A percentile compares a stretch with the other conserved stretches of the same genome.
These are phyloP conservation scores for Backusella mclennaniae DNA, from an alignment of 192 early-diverging fungal species.

Conservation along the genomic window DNA sequence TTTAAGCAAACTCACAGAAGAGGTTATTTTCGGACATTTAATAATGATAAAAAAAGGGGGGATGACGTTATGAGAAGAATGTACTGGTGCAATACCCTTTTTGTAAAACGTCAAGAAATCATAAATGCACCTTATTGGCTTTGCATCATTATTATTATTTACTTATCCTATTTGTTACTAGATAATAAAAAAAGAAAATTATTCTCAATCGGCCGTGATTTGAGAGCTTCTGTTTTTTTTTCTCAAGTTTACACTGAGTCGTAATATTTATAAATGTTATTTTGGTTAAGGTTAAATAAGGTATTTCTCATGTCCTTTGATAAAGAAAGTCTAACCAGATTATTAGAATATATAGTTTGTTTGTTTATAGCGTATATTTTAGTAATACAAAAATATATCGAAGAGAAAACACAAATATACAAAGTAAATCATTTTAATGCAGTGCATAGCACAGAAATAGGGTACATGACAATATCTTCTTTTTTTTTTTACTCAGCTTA, in stretches of 20 bases:
- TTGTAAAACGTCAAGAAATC: slow-evolving; percentile 6
- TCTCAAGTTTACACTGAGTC: not conserved
- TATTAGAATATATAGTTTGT: not conserved
- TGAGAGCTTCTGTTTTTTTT: not conserved
- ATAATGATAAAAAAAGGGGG: not conserved
- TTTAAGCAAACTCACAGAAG: not conserved
- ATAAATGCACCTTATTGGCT: not conserved
- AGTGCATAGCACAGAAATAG: not conserved
- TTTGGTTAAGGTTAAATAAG: not conserved
- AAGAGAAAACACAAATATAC: not conserved
- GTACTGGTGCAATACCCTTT: not conserved
- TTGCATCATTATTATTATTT: not conserved
- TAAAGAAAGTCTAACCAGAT: not conserved
- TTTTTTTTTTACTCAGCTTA: not conserved
- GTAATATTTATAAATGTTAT: not conserved
- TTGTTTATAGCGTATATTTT: not conserved
- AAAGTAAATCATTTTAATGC: not conserved
- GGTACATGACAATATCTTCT: not conserved
- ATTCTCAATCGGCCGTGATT: not conserved
- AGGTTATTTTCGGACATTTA: not conserved
- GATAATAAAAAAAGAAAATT: not conserved
- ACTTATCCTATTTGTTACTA: not conserved
- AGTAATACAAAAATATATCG: not conserved
- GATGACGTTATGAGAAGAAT: not conserved
- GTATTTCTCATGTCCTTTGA: not conserved